These are phyloP conservation scores for Penstemon barbatus DNA, from an alignment of 257 asterid species.

Conservation along the genomic window DNA sequence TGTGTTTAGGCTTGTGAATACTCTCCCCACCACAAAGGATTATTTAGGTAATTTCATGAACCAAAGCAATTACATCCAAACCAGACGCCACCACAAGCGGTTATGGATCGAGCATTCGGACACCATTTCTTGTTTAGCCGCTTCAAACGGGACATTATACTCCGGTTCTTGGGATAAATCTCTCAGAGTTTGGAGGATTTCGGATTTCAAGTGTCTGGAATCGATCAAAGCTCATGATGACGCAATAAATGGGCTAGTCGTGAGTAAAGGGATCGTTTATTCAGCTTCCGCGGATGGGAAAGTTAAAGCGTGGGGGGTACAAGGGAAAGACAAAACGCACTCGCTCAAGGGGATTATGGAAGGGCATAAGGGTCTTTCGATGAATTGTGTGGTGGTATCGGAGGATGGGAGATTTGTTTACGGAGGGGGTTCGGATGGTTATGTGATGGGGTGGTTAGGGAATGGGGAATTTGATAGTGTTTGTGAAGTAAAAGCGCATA, in stretches of 20 bases:
- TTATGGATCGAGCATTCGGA: conserved; percentile 93
- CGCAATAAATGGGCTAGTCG: conserved; percentile 60
- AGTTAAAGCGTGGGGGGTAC: conserved; percentile 71
- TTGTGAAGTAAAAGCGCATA: conserved; percentile 61
- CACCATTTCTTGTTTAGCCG: conserved; percentile 77
- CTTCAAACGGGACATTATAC: conserved; percentile 51
- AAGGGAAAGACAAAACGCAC: conserved; percentile 36
- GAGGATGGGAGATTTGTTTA: conserved; percentile 56
- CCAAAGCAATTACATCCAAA: conserved; percentile 79
- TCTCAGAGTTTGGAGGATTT: conserved; percentile 69
- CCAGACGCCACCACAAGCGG: conserved; percentile 67
- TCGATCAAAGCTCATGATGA: conserved; percentile 88
- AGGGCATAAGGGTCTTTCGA: conserved; percentile 75
- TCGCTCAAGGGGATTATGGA: conserved; percentile 53
- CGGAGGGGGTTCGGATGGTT: conserved; percentile 88
- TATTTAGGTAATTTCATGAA: conserved; percentile 79
- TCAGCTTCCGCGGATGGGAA: conserved; percentile 88
- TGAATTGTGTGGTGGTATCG: conserved; percentile 60
- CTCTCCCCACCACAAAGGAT: conserved; percentile 82
- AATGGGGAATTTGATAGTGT: too few species aligned
- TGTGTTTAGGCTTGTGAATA: conserved; percentile 58
- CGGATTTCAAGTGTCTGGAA: conserved; percentile 82
- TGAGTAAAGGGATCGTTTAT: conserved; percentile 50
- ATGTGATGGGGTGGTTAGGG: conserved; percentile 29
- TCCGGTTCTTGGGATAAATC: conserved; percentile 99